These are phyloP conservation scores for Talaromyces trachyspermus DNA, from an alignment of 495 filamentous ascomycete genomes.

Conservation along the genomic window DNA sequence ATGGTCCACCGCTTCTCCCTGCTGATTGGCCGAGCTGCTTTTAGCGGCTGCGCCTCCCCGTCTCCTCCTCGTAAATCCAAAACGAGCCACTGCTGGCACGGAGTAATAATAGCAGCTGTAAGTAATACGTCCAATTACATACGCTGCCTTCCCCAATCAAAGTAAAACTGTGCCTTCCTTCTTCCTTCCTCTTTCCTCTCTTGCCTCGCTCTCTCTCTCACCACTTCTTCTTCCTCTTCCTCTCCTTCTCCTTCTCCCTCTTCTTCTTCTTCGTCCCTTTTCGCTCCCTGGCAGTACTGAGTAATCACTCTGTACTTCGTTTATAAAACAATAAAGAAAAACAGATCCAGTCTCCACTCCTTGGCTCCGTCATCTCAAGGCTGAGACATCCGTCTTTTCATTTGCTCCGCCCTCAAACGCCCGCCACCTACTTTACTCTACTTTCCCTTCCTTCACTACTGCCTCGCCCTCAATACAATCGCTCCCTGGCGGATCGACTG, in stretches of 20 bases:
- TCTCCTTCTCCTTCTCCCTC: constrained; percentile 17
- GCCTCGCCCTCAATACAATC: constrained; percentile 13
- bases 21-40: constrained; percentile 12
- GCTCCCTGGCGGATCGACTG: constrained; percentile 39
- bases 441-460: constrained; percentile 15
- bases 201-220: constrained; percentile 14
- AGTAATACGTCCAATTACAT: background rate
- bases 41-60: constrained; percentile 21
- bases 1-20: background rate
- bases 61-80: constrained; percentile 22
- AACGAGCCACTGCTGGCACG: constrained; percentile 20
- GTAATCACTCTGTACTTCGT: background rate
- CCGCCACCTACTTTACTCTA: constrained; percentile 12
- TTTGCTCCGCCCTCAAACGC: constrained; percentile 5
- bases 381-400: constrained; percentile 7
- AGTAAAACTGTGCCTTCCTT: background rate
- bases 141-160: too few relatives aligned
- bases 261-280: constrained; percentile 14
- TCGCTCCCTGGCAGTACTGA: background rate
- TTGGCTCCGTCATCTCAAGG: constrained; percentile 2
- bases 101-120: background rate
- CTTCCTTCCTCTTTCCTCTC: constrained; percentile 9
- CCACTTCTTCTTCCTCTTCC: constrained; percentile 16
- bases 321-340: background rate
- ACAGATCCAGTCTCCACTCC: constrained; percentile 5